Base-by-base conservation (phyloP, 2,329 filamentous ascomycete genomes). In the Diplodia intermedia region DNA sequence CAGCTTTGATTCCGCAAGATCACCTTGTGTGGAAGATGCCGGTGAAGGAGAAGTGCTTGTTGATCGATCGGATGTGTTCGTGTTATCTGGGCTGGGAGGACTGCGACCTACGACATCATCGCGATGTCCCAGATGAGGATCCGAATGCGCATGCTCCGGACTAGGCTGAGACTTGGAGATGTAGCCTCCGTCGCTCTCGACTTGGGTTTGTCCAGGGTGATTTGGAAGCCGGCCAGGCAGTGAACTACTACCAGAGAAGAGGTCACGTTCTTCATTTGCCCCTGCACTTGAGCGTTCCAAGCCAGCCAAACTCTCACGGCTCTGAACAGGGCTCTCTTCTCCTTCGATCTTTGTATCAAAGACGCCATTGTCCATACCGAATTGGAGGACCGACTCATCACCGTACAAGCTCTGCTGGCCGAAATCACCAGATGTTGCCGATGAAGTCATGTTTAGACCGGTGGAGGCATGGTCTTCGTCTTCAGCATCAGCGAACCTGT, bases 1-100 rank as follows among this genome's bases (percentile, higher is more conserved):
- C 1, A 93, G 75, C 50, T 87, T 89, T 5, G 92, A 94, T 70
- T 80, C 72, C 14, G 78, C 68, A 31, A 80, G 68, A 65, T 76
- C 75, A 65, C 65, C 20, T 18, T 53, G 52, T 7, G 68, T 66
- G 26, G 56, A 56, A 18, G 65, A n/a, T 33, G 68, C 52, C 55
- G 69, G 52, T 36, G 54, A 66, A 15, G 29, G 40, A 4, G 68
- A 55, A 20, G 57, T 69, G 9, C 65, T 68, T 18, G 33, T 20
- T 31, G 67, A 54, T 20, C 50, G 66, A 38, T 65, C 62, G 38
- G 62, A 55, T 8, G 36, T 31, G 23, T 12, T 55, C 6, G 29
- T 65, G 7, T 12, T 15, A 36, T 54, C 50, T 6, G 50, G 62
- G 20, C 49, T 65, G 3, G 23, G 36, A 9, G 38, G 14, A 6